Conservation (phyloP, 2,329 filamentous ascomycete species). For the Nigrospora sphaerica region DNA sequence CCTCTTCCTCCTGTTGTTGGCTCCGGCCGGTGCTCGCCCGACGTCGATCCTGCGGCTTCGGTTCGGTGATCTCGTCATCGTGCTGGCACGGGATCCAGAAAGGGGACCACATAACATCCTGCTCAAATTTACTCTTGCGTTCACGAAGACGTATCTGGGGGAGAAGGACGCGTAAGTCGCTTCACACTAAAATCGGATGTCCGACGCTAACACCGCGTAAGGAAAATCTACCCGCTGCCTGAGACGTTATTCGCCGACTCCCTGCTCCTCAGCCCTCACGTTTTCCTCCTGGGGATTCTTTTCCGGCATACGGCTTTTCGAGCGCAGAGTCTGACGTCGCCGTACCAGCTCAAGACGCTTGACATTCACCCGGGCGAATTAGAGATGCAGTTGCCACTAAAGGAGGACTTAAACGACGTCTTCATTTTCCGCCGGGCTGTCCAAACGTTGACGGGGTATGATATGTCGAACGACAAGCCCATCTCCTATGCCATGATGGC, state of each 20-base stretch:
- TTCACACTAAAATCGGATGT: constrained; percentile 9
- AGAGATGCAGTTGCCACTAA: constrained; percentile 8
- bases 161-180: constrained; percentile 10
- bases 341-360: constrained; percentile 11
- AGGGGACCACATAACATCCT: constrained; percentile 8
- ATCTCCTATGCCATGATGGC: constrained; percentile 12
- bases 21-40: constrained; percentile 7
- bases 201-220: not conserved
- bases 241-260: constrained; percentile 27
- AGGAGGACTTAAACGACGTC: constrained; percentile 11
- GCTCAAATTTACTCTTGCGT: constrained; percentile 10
- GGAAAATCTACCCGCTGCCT: constrained; percentile 24
- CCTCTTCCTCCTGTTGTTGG: constrained; percentile 15
- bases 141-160: constrained; percentile 17
- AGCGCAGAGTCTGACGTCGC: constrained; percentile 14
- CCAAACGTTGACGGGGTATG: constrained; percentile 9
- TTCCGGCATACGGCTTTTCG: constrained; percentile 16
- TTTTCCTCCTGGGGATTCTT: constrained; percentile 22
- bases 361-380: constrained; percentile 17
- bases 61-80: constrained; percentile 9
- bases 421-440: constrained; percentile 13
- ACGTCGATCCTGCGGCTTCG: constrained; percentile 8
- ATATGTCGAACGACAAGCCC: constrained; percentile 11
- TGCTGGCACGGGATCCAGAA: constrained; percentile 8
- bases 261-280: constrained; percentile 25